Conservation (phyloP, 1,284 basidiomycete genomes). For the Vanrija humicola region DNA sequence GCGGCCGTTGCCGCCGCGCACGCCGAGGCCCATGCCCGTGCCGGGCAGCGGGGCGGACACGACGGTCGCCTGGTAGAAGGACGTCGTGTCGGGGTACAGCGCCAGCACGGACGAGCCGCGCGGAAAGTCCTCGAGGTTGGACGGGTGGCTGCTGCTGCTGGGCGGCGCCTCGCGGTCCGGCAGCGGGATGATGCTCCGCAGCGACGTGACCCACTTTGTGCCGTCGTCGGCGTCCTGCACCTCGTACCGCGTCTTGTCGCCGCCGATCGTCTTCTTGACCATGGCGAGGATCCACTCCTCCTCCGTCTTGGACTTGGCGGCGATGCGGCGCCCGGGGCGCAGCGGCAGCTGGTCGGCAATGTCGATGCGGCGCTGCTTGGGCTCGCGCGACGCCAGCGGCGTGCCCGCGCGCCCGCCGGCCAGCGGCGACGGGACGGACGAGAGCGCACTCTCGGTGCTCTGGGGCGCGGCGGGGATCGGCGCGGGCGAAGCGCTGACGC, state of each 20-base stretch:
- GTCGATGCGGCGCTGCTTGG: slow-evolving; percentile 20
- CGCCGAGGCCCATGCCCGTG: slow-evolving; percentile 27
- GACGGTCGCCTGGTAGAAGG: slow-evolving; percentile 52
- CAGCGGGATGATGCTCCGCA: slow-evolving; percentile 51
- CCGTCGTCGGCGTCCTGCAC: slow-evolving; percentile 45
- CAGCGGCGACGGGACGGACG: slow-evolving; percentile 18
- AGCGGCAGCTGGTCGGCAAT: slow-evolving; percentile 48
- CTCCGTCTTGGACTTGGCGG: slow-evolving; percentile 37
- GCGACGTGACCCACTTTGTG: slow-evolving; percentile 47
- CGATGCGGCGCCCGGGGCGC: slow-evolving; percentile 47
- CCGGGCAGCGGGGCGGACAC: slow-evolving; percentile 34
- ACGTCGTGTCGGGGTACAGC: slow-evolving; percentile 54
- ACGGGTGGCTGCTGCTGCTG: slow-evolving; percentile 44
- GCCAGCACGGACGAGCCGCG: slow-evolving; percentile 48
- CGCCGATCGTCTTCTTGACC: slow-evolving; percentile 42
- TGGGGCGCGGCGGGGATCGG: neutral
- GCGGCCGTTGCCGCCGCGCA: slow-evolving; percentile 16
- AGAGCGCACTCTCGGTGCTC: slow-evolving; percentile 8
- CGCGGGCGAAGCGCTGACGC: slow-evolving; percentile 9
- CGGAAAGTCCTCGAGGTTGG: slow-evolving; percentile 44
- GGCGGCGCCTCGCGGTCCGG: slow-evolving; percentile 45
- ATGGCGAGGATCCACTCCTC: slow-evolving; percentile 50
- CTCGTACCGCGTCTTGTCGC: slow-evolving; percentile 47
- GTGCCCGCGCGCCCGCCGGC: slow-evolving; percentile 5
- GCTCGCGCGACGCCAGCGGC: slow-evolving; percentile 7